phyloP scores from a whole-genome alignment of 352 stramenopile species.

The Aphanomyces stellatus region DNA sequence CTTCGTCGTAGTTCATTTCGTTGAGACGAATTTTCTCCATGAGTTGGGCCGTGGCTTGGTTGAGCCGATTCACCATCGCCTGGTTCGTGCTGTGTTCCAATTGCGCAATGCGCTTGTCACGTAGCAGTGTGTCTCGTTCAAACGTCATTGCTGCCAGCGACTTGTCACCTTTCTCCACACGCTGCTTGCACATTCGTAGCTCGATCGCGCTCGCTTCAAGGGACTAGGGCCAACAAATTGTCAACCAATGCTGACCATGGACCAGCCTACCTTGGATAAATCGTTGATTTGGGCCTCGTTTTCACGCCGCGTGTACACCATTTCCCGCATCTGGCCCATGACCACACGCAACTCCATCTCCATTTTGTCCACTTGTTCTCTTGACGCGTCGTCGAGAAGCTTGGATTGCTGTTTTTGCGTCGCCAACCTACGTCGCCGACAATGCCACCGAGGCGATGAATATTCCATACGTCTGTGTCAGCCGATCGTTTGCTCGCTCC shows the following conservation, averaged over 20 bases:
- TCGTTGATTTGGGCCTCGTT: conserved; percentile 53
- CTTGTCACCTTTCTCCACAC: conserved; percentile 34
- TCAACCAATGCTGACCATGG: neutral
- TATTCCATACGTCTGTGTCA: conserved; percentile 47
- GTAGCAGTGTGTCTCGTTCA: conserved; percentile 54
- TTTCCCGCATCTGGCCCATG: conserved; percentile 55
- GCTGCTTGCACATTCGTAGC: conserved; percentile 28
- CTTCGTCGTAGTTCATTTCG: conserved; percentile 72
- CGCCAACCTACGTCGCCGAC: conserved; percentile 29
- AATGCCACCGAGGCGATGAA: neutral
- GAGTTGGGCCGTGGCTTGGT: conserved; percentile 56
- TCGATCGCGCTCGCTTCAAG: conserved; percentile 45
- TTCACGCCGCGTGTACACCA: conserved; percentile 65
- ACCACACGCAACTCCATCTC: conserved; percentile 76
- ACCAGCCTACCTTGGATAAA: conserved; percentile 30
- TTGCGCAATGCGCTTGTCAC: conserved; percentile 44
- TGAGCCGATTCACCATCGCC: conserved; percentile 39
- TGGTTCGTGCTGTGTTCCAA: conserved; percentile 46
- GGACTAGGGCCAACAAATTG: conserved; percentile 21
- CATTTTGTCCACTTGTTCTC: conserved; percentile 70
- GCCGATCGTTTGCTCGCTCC: conserved; percentile 67
- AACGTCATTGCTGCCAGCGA: conserved; percentile 32
- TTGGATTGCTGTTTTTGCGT: conserved; percentile 67
- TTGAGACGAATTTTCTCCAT: conserved; percentile 62
- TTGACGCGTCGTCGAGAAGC: conserved; percentile 61